Conservation (phyloP, 805 yeast species). For the Grigorovia yakushimaensis region DNA sequence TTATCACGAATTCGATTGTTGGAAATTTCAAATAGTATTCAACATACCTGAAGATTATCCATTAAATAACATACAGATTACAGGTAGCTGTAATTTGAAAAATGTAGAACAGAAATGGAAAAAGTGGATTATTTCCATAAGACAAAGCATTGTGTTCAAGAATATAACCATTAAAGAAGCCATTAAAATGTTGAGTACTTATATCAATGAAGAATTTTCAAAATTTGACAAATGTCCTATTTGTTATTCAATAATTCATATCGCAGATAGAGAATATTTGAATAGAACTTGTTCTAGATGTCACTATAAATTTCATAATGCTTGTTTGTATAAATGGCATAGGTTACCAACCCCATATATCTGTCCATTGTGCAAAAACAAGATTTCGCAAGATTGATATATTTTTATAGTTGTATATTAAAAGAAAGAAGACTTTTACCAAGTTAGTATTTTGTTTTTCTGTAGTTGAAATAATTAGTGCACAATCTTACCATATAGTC, state of each 20-base stretch:
- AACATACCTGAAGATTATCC: slow-evolving; percentile 72
- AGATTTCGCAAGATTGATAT: too few relatives aligned
- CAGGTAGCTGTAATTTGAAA: slow-evolving; percentile 85
- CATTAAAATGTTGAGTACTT: slow-evolving; percentile 37
- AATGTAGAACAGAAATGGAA: slow-evolving; percentile 87
- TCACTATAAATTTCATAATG: slow-evolving; percentile 88
- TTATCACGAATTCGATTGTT: slow-evolving; percentile 79
- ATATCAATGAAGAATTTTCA: slow-evolving; percentile 75
- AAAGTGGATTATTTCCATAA: slow-evolving; percentile 89
- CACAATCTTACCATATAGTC: too few relatives aligned
- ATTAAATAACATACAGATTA: slow-evolving; percentile 59
- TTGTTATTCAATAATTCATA: slow-evolving; percentile 83
- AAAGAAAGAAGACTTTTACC: too few relatives aligned
- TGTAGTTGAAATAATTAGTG: too few relatives aligned
- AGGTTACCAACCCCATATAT: slow-evolving; percentile 85
- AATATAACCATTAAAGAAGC: slow-evolving; percentile 50
- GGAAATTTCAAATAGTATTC: slow-evolving; percentile 69
- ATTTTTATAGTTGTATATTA: too few relatives aligned
- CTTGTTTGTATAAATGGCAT: slow-evolving; percentile 95
- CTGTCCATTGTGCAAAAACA: slow-evolving; percentile 96
- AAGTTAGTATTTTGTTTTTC: too few relatives aligned
- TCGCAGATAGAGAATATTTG: slow-evolving; percentile 81
- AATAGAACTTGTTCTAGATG: slow-evolving; percentile 83
- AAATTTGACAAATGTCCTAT: slow-evolving; percentile 97
- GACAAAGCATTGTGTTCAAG: slow-evolving; percentile 64